Percentiles rank a stretch among this genome's conserved stretches.
Conservation (phyloP, 1,284 basidiomycete genomes). For the Volvariella volvacea region DNA sequence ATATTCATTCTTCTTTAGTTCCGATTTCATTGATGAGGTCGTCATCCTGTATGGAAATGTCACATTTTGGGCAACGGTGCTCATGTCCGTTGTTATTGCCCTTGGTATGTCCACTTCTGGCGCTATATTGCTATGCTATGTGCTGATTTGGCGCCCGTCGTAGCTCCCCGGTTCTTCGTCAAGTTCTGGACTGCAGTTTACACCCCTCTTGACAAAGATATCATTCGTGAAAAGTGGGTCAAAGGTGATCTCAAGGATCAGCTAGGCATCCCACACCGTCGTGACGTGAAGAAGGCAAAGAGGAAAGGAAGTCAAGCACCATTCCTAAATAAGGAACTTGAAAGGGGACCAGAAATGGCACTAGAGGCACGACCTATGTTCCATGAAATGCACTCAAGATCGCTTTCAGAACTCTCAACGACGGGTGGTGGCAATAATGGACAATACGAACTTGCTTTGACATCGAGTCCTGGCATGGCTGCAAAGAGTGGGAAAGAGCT, state of each 20-base stretch:
- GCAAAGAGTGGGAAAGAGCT: too few relatives aligned
- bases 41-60: slow-evolving; percentile 70
- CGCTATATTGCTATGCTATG: not conserved
- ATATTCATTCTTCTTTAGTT: slow-evolving; percentile 71
- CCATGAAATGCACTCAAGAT: slow-evolving; percentile 52
- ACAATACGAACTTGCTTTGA: slow-evolving; percentile 39
- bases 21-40: slow-evolving; percentile 71
- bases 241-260: slow-evolving; percentile 77
- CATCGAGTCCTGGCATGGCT: slow-evolving; percentile 23
- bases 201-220: slow-evolving; percentile 73
- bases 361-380: slow-evolving; percentile 67
- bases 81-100: slow-evolving; percentile 63
- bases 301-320: slow-evolving; percentile 35
- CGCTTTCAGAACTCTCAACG: slow-evolving; percentile 54
- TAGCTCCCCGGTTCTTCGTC: slow-evolving; percentile 68
- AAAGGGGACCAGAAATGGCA: slow-evolving; percentile 16
- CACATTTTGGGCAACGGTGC: slow-evolving; percentile 77
- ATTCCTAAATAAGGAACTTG: slow-evolving; percentile 23
- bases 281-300: not conserved
- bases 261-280: slow-evolving; percentile 58
- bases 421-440: slow-evolving; percentile 16
- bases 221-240: slow-evolving; percentile 89
- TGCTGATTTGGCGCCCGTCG: slow-evolving; percentile 9
- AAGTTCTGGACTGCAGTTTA: slow-evolving; percentile 67
- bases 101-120: slow-evolving; percentile 45